A percentile compares a stretch with the other conserved stretches of the same genome.
Conservation (phyloP, 2,329 filamentous ascomycete species). For the Stagonosporopsis tanaceti region DNA sequence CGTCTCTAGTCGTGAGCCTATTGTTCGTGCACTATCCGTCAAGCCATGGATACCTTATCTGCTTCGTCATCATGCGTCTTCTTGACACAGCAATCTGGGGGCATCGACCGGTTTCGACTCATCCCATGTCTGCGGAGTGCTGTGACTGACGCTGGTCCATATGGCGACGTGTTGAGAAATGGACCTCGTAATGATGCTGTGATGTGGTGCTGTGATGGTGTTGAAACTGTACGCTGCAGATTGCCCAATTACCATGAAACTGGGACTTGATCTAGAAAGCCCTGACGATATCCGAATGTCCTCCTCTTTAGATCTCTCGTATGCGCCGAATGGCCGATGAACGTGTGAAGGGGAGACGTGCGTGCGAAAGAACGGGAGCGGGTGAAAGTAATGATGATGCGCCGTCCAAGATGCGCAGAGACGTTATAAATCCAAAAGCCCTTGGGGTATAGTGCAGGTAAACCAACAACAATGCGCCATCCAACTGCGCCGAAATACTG, state of each 20-base stretch:
- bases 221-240: too few relatives aligned
- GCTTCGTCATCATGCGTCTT: neutral
- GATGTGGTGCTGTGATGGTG: neutral
- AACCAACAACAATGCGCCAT: too few relatives aligned
- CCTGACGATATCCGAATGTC: too few relatives aligned
- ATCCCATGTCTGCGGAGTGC: neutral
- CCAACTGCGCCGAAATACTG: too few relatives aligned
- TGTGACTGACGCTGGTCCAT: neutral
- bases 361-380: too few relatives aligned
- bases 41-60: neutral
- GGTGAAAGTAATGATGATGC: too few relatives aligned
- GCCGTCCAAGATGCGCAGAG: too few relatives aligned
- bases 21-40: neutral
- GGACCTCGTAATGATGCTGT: neutral
- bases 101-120: neutral
- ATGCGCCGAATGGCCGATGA: neutral
- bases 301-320: neutral
- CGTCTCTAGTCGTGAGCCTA: too few relatives aligned
- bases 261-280: neutral
- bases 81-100: neutral
- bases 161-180: neutral
- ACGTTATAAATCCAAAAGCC: too few relatives aligned
- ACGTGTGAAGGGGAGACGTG: neutral
- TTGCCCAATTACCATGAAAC: neutral
- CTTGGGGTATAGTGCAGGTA: too few relatives aligned